phyloP scores from a whole-genome alignment of 202 grass and related monocot species.

The Elaeis oleifera region DNA sequence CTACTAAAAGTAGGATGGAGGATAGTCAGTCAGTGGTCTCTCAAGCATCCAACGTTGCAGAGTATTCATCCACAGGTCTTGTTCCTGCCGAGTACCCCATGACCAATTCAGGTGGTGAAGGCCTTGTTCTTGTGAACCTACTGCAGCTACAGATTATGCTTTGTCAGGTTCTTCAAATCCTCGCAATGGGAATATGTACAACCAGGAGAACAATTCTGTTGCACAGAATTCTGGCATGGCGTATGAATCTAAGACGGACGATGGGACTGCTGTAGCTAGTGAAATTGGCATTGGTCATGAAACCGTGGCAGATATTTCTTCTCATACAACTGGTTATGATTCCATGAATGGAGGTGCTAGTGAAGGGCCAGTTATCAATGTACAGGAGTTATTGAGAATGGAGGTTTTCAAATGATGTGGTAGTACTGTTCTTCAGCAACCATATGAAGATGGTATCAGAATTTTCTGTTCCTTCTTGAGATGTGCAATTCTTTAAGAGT shows the following conservation, averaged over 20 bases:
- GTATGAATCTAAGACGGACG: neutral
- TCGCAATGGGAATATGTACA: conserved; percentile 18
- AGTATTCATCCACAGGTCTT: conserved; percentile 13
- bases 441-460: conserved; percentile 64
- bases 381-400: conserved; percentile 50
- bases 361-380: conserved; percentile 46
- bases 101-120: conserved; percentile 6
- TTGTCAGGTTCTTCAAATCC: conserved; percentile 7
- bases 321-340: conserved; percentile 31
- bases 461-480: neutral
- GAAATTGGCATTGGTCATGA: conserved; percentile 1
- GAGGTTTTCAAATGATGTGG: conserved; percentile 26
- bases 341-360: conserved; percentile 43
- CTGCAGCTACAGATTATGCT: conserved; percentile 19
- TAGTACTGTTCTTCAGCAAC: conserved; percentile 36
- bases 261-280: neutral
- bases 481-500: neutral
- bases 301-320: conserved; percentile 19
- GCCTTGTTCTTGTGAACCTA: conserved; percentile 12
- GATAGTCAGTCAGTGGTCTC: conserved; percentile 23
- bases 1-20: conserved; percentile 33
- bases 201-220: conserved; percentile 3
- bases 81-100: conserved; percentile 1
- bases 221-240: conserved; percentile 4
- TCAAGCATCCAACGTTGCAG: conserved; percentile 2